Base-by-base conservation (phyloP, 805 yeast genomes). In the Wickerhamiella azyma region DNA sequence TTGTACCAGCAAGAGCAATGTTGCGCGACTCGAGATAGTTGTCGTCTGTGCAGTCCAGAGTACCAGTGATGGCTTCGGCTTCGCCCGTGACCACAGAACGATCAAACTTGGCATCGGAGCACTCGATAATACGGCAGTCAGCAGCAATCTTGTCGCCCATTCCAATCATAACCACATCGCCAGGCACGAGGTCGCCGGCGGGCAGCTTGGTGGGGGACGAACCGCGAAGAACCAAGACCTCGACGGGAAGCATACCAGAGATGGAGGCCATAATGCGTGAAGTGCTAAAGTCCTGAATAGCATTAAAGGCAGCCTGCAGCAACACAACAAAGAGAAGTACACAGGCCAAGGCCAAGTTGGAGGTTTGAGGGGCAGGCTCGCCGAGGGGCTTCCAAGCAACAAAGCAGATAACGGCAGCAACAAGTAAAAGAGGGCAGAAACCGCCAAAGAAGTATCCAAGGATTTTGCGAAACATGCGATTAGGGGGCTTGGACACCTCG, bases 31-130 rank as follows among this genome's bases (percentile, higher is more conserved):
- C 81, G 83, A 75, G 24, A 10, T 36, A 46, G 64, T 56, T 52
- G 72, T 53, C 9, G 59, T 48, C 43, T 60, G 60, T 41, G 53
- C 49, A 54, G 2, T 50, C 41, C 2, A 79, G 66, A 1, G 71
- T 61, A 2, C 71, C 77, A 5, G 68, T 71, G 9, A 83, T 89
- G 0, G 95, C 85, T 36, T 75, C 58, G 0, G 94, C 76, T 63
- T 88, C 96, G 43, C 97, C 97, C 0, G 96, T 88, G 47, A 89
- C 67, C 59, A 85, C 86, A 64, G 92, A 79, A n/a, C 85, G 66
- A 2, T 94, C 81, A 62, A 89, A 96, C 59, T 88, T 89, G 26
- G 83, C 71, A 56, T 85, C 94, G 45, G 72, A 72, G 6, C 96
- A 96, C 53, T 70, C 69, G 2, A 81, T 65, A 26, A 92, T 75